Conservation (phyloP, 805 yeast species). For the Kuraishia hungarica region DNA sequence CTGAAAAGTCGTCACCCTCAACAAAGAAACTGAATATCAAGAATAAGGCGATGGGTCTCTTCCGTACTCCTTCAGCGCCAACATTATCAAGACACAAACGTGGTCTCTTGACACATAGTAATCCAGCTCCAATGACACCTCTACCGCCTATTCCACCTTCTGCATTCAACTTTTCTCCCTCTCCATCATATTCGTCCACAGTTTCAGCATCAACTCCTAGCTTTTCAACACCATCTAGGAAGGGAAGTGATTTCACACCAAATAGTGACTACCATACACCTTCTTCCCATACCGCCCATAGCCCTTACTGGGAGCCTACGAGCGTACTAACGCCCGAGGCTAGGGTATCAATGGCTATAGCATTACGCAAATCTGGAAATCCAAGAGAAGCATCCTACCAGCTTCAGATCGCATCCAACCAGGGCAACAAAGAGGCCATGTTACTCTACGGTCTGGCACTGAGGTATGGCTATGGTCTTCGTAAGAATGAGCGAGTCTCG, state of each 20-base stretch:
- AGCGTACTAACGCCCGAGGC: conserved; percentile 17
- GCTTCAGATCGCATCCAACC: conserved; percentile 52
- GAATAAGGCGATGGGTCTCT: background rate
- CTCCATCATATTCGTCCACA: background rate
- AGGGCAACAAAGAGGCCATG: conserved; percentile 62
- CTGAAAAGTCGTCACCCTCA: background rate
- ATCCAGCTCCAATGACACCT: background rate
- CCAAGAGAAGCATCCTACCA: conserved; percentile 64
- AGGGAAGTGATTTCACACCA: conserved; percentile 6
- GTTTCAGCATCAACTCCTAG: background rate
- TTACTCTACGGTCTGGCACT: conserved; percentile 60
- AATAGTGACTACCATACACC: background rate
- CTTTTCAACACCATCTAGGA: conserved; percentile 3
- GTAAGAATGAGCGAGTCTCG: conserved; percentile 44
- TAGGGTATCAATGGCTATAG: conserved; percentile 34
- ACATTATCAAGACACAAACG: conserved; percentile 1
- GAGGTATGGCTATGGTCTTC: conserved; percentile 61
- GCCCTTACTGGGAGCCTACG: conserved; percentile 1
- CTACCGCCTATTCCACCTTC: background rate
- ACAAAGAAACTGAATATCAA: background rate
- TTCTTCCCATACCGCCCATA: background rate
- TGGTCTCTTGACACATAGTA: background rate
- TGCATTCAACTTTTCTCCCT: background rate
- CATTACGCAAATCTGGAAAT: conserved; percentile 47
- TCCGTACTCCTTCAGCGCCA: conserved; percentile 14